These are phyloP conservation scores for Colletotrichum somersetense DNA, from an alignment of 2,329 filamentous ascomycete genomes.

Conservation along the genomic window DNA sequence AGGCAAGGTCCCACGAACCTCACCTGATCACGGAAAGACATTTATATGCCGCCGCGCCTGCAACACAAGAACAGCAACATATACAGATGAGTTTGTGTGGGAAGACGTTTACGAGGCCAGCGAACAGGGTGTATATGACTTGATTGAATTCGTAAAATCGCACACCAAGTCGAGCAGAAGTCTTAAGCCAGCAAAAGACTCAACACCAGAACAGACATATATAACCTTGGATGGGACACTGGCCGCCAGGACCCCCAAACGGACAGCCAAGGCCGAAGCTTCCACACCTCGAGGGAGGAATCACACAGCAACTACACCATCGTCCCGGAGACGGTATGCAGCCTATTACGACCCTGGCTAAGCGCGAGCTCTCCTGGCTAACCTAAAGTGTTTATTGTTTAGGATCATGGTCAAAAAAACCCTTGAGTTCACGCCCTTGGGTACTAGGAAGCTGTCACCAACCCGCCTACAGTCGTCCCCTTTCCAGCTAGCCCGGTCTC, in stretches of 20 bases:
- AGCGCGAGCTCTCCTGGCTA: neutral
- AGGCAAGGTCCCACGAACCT: slow-evolving; percentile 79
- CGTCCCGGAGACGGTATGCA: slow-evolving; percentile 65
- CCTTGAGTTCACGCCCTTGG: slow-evolving; percentile 95
- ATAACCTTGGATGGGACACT: slow-evolving; percentile 46
- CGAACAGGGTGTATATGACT: slow-evolving; percentile 71
- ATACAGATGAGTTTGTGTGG: slow-evolving; percentile 94
- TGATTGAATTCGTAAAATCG: slow-evolving; percentile 76
- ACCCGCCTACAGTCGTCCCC: slow-evolving; percentile 83
- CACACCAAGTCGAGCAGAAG: slow-evolving; percentile 80
- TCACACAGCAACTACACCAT: slow-evolving; percentile 51
- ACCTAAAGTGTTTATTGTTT: slow-evolving; percentile 1
- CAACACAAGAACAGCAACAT: slow-evolving; percentile 88
- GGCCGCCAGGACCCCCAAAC: slow-evolving; percentile 43
- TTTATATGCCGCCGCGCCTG: slow-evolving; percentile 93
- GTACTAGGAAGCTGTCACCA: slow-evolving; percentile 85
- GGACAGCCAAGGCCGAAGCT: slow-evolving; percentile 41
- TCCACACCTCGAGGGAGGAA: slow-evolving; percentile 33
- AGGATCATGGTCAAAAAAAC: slow-evolving; percentile 84
- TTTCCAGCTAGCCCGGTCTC: slow-evolving; percentile 89
- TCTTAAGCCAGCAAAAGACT: slow-evolving; percentile 47
- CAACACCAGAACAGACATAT: slow-evolving; percentile 49
- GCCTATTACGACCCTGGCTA: neutral
- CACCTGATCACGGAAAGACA: slow-evolving; percentile 83
- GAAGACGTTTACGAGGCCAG: slow-evolving; percentile 82